Evolutionary conservation across 495 filamentous ascomycete species (phyloP), one percentile per base, ranked within the genome.

Genomic region (Massariosphaeria phaeospora): DNA sequence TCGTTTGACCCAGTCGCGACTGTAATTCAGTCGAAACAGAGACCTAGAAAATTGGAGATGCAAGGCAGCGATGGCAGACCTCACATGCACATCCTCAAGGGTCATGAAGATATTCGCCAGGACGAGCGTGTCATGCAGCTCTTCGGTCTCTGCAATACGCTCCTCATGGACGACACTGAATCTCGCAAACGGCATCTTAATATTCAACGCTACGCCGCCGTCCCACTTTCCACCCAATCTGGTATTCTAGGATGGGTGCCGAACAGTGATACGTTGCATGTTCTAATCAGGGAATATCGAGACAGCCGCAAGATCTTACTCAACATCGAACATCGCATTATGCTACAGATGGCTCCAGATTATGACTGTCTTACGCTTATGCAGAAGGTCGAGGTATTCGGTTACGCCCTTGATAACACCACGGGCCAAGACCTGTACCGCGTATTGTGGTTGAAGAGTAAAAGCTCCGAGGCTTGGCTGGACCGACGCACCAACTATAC

Each of bases 381-480:
- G 94, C 94, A 99, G 68, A 99, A 99, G 72, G 94, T 97, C 2
- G 93, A 99, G 67, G 93, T 99, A 8, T 99, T 99, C 61, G 91
- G 91, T 24, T 99, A 99, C 66, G 93, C 93, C 9, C 80, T 99
- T 57, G 93, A 99, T 74, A 99, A 99, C 62, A 99, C 93, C 0
- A 99, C 93, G 2, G 93, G 93, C 4, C 95, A 99, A 65, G 93
- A 99, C 71, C 78, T 99, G 31, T 99, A 97, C 69, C 88, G 93
- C 17, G 93, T 99, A 3, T 74, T 99, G 29, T 99, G 93, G 93
- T 75, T 99, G 41, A 97, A 97, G 82, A 93, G 87, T 69, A 96
- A 95, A 77, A 91, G 85, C 62, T 97, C 93, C 0, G 93, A 99
- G 68, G 84, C 91, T 6, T 99, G 93, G 93, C 81, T 99, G 41